These are phyloP conservation scores for Echeveria elegans DNA, from an alignment of 164 flowering plant genomes.

Conservation along the genomic window DNA sequence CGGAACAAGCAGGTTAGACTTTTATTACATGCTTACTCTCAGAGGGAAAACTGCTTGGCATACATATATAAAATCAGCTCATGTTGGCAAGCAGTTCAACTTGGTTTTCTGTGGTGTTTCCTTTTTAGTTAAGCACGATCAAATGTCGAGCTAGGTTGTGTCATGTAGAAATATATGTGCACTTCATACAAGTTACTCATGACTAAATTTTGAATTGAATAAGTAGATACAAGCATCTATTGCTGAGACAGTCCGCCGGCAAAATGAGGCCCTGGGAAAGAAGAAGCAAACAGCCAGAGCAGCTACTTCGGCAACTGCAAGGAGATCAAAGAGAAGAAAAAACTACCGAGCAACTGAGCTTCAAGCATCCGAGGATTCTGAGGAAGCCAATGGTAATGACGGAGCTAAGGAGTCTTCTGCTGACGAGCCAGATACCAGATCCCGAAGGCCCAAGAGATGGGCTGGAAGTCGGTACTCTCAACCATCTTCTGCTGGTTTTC, in stretches of 20 bases:
- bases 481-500: constrained; percentile 31
- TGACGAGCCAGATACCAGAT: constrained; percentile 39
- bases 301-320: constrained; percentile 20
- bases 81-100: background rate
- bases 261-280: constrained; percentile 72
- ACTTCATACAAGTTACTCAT: too few species aligned
- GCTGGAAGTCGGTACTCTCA: constrained; percentile 28
- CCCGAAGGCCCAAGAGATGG: constrained; percentile 48
- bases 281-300: constrained; percentile 43
- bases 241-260: constrained; percentile 67
- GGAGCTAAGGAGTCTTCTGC: constrained; percentile 64
- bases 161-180: background rate
- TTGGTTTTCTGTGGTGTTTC: background rate
- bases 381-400: constrained; percentile 48
- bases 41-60: background rate
- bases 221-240: constrained; percentile 86
- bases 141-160: background rate
- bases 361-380: constrained; percentile 62
- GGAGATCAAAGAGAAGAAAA: constrained; percentile 50
- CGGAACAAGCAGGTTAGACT: constrained; percentile 72
- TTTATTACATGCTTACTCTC: too few species aligned
- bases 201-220: background rate
- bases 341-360: constrained; percentile 29
- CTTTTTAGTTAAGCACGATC: background rate
- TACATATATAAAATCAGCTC: background rate